Evolutionary conservation across 2,329 filamentous ascomycete genomes (phyloP).

Genomic region (Phoma herbarum): DNA sequence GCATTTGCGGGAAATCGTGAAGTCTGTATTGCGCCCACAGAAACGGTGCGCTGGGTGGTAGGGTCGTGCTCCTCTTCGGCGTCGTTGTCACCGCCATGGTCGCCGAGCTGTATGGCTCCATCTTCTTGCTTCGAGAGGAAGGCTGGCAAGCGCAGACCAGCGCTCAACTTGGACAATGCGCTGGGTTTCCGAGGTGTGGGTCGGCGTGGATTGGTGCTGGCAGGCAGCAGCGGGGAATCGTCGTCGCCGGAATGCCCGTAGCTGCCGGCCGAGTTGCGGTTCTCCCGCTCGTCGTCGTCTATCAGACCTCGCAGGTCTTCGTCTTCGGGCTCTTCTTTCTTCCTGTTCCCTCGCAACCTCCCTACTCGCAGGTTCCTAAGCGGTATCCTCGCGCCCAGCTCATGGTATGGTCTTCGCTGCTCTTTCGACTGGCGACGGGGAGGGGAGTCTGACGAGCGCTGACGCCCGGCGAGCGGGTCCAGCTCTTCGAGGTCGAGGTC

Average conservation of each 20-base stretch:
- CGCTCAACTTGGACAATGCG: constrained; percentile 58
- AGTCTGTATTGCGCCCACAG: constrained; percentile 77
- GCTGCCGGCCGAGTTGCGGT: constrained; percentile 68
- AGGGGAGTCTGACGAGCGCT: constrained; percentile 34
- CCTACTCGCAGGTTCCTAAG: constrained; percentile 68
- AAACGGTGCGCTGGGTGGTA: constrained; percentile 75
- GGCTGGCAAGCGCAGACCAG: constrained; percentile 69
- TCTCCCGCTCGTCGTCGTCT: constrained; percentile 66
- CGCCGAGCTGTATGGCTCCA: constrained; percentile 37
- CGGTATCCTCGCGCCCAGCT: constrained; percentile 68
- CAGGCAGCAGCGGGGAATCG: constrained; percentile 75
- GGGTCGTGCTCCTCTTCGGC: constrained; percentile 62
- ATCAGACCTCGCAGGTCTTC: constrained; percentile 72
- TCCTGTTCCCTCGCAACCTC: constrained; percentile 54
- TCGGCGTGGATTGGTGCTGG: constrained; percentile 34
- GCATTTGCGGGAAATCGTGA: constrained; percentile 87
- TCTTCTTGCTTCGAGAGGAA: constrained; percentile 61
- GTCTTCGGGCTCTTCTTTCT: constrained; percentile 63
- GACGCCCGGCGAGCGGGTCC: constrained; percentile 64
- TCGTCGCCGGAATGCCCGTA: constrained; percentile 67
- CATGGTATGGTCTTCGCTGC: constrained; percentile 46
- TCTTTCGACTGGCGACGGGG: constrained; percentile 43
- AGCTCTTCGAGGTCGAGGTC: constrained; percentile 83
- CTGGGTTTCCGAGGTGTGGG: constrained; percentile 37
- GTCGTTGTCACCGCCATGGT: constrained; percentile 51